Evolutionary conservation across 352 stramenopile species (phyloP), one percentile per base, ranked within the genome.

Genomic region (Pythium insidiosum): DNA sequence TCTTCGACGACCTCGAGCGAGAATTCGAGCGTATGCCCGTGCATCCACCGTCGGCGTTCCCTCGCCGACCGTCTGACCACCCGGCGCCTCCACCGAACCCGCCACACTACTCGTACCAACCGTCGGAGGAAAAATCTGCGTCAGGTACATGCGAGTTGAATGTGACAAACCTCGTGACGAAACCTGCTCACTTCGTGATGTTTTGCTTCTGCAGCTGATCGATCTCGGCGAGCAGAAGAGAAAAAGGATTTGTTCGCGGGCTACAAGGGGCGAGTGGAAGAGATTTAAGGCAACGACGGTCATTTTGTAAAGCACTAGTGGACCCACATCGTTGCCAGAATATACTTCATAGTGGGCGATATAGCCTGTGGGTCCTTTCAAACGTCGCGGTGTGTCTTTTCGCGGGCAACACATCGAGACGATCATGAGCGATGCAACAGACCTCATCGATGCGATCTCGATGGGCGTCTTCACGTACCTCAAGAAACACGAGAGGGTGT

Each of bases 31-130:
- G 63, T 34, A 78, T 83, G 75, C 72, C 69, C 11, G 50, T 70
- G 47, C 65, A 55, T 26, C 69, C 65, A 1, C 68, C 58, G 23
- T 65, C 68, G 28, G 56, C 61, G 13, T 62, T 58, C 29, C 61
- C 68, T 3, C 61, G 71, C 29, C 69, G 58, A 43, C 53, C 58
- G 6, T 66, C 69, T 5, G 51, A 65, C 12, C 68, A 72, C 31
- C 47, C 61, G 6, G 28, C 57, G 10, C 51, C 57, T 1, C 76
- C 70, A 2, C 50, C 66, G 3, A 83, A 72, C 19, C 76, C 76
- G 11, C 76, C 76, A 29, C 76, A 88, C 43, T 88, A 88, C 34
- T 86, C 76, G 6, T 88, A 78, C 46, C 76, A 88, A 18, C 76
- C 76, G 1, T 73, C 69, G 9, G 48, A 73, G 28, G 59, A 63